Evolutionary conservation across 139 green algal species (phyloP).

Genomic region (Trebouxia sp.): DNA sequence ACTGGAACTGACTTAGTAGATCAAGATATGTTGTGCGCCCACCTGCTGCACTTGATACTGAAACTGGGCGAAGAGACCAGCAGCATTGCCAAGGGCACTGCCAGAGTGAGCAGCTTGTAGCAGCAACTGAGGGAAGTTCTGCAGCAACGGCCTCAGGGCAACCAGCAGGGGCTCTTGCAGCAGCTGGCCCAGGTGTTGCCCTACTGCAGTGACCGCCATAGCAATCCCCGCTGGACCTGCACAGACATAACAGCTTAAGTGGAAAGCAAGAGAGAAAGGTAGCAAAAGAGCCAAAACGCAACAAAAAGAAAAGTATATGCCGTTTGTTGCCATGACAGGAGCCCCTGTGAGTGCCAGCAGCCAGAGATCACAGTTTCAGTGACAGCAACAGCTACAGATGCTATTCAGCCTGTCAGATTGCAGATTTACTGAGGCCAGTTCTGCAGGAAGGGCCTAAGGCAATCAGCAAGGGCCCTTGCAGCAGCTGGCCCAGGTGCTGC

Average conservation of each 20-base stretch:
- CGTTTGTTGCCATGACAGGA: not conserved
- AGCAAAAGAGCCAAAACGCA: not conserved
- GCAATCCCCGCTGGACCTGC: slow-evolving; percentile 7
- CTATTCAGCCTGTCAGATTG: no score
- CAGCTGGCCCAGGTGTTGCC: slow-evolving; percentile 11
- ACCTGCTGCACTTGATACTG: slow-evolving; percentile 28
- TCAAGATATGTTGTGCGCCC: no score
- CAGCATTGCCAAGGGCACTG: not conserved
- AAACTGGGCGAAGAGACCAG: not conserved
- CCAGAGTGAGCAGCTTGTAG: not conserved
- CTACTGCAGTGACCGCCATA: not conserved
- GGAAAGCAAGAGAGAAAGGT: not conserved
- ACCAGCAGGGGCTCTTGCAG: not conserved
- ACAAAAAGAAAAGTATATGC: not conserved
- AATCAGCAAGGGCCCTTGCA: no score
- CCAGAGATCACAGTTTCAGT: not conserved
- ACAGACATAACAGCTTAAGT: not conserved
- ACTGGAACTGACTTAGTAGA: no score
- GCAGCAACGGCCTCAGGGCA: slow-evolving; percentile 21
- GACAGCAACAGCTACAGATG: not conserved
- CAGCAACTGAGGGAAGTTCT: slow-evolving; percentile 11
- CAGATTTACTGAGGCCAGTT: no score
- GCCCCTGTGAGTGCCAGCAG: not conserved
- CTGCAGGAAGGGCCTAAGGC: no score
- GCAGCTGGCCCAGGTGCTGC: no score